Evolutionary conservation across 148 eudicot genomes (phyloP).

Genomic region (Chenopodium album): DNA sequence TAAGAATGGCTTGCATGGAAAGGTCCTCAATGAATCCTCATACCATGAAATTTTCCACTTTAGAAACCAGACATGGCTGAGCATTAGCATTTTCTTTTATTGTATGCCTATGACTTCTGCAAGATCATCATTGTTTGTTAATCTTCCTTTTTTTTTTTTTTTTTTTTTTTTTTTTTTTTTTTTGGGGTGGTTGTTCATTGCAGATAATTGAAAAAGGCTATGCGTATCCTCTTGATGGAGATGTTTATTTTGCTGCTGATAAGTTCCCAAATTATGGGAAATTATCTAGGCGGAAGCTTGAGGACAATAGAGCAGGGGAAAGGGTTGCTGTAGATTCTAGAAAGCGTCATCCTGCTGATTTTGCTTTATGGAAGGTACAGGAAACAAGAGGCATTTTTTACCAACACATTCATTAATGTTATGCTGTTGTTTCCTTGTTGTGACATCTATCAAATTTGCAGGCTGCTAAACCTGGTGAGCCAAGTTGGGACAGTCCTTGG

Average conservation of each 20-base stretch:
- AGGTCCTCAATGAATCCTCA: neutral
- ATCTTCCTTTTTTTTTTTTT: neutral
- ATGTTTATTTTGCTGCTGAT: conserved; percentile 87
- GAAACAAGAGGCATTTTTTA: neutral
- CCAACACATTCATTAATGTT: neutral
- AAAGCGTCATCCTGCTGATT: conserved; percentile 80
- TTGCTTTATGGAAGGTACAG: conserved; percentile 91
- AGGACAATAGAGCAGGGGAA: conserved; percentile 91
- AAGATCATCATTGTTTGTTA: neutral
- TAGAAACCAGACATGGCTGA: neutral
- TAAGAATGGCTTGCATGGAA: neutral
- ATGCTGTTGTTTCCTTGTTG: neutral
- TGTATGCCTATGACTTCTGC: neutral
- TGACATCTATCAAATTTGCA: conserved; percentile 25
- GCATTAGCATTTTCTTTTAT: too few relatives aligned
- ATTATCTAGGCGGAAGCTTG: conserved; percentile 73
- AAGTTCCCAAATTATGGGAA: conserved; percentile 64
- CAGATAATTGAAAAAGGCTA: conserved; percentile 69
- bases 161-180: neutral
- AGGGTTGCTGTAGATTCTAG: conserved; percentile 83
- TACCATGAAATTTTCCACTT: neutral
- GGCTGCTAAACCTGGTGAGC: conserved; percentile 93
- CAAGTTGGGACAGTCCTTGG: conserved; percentile 91
- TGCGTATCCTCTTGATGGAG: conserved; percentile 85
- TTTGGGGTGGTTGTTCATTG: conserved; percentile 6